Percentiles rank a stretch among this genome's conserved stretches.
Evolutionary conservation across 768 basidiomycete species (phyloP).

Genomic region (Suillus brevipes): DNA sequence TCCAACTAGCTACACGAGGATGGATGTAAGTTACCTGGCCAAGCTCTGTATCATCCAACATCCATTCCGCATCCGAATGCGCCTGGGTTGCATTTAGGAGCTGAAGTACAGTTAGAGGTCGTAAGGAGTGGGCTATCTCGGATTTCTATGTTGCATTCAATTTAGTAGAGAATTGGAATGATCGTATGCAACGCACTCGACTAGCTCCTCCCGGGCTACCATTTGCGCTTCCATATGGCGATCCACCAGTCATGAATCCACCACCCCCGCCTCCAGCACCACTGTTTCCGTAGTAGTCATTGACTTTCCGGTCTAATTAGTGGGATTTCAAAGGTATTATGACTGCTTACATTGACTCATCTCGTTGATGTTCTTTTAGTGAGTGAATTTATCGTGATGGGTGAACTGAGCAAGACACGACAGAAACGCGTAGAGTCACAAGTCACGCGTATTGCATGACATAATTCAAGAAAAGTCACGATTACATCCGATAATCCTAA

Average conservation of each 20-base stretch:
- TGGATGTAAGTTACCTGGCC: slow-evolving; percentile 58
- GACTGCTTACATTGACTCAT: slow-evolving; percentile 47
- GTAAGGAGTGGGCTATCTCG: slow-evolving; percentile 47
- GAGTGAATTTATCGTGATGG: slow-evolving; percentile 21
- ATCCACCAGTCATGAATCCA: slow-evolving; percentile 59
- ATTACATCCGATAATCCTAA: neutral
- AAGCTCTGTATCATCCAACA: slow-evolving; percentile 75
- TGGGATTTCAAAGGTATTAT: neutral
- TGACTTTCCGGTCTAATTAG: slow-evolving; percentile 18
- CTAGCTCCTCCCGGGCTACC: slow-evolving; percentile 60
- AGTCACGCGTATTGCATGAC: slow-evolving; percentile 10
- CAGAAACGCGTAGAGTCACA: slow-evolving; percentile 29
- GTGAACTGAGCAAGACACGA: slow-evolving; percentile 9
- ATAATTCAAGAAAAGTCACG: slow-evolving; percentile 2
- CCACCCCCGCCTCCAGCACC: slow-evolving; percentile 53
- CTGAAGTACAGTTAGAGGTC: slow-evolving; percentile 80
- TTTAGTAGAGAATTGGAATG: neutral
- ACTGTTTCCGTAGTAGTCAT: slow-evolving; percentile 42
- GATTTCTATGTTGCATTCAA: slow-evolving; percentile 30
- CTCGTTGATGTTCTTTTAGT: slow-evolving; percentile 9
- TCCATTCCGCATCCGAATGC: slow-evolving; percentile 88
- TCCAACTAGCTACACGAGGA: slow-evolving; percentile 6
- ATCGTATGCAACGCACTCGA: slow-evolving; percentile 34
- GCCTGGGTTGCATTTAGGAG: slow-evolving; percentile 74
- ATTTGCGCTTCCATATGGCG: slow-evolving; percentile 54